Conservation (phyloP, 331 rosid species). For the Malus hybrid region DNA sequence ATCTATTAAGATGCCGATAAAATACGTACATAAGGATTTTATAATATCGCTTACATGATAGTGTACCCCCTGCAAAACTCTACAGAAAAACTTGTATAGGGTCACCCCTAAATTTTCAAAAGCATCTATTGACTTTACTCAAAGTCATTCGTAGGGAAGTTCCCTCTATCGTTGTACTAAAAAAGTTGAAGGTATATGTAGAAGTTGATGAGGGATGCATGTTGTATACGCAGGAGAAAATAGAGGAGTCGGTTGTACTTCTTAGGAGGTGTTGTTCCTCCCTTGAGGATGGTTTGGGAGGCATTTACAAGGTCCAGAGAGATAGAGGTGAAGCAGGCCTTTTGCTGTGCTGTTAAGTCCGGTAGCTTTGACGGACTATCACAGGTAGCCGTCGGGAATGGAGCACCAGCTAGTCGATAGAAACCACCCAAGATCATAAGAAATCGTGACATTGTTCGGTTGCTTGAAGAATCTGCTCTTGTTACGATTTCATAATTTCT, state of each 20-base stretch:
- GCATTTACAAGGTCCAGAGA: conserved; percentile 40
- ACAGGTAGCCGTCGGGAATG: conserved; percentile 38
- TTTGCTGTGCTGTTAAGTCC: conserved; percentile 28
- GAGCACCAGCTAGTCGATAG: conserved; percentile 59
- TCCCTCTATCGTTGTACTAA: neutral
- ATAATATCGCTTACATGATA: too few species aligned
- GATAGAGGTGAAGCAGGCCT: conserved; percentile 41
- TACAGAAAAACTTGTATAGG: too few species aligned
- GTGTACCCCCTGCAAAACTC: too few species aligned
- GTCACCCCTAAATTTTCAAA: neutral
- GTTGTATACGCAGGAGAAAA: conserved; percentile 19
- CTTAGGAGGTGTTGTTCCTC: conserved; percentile 29
- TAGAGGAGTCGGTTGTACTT: conserved; percentile 21
- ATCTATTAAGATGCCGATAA: too few species aligned
- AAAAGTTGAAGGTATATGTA: conserved; percentile 31
- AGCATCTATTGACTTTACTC: neutral
- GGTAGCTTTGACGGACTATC: conserved; percentile 42
- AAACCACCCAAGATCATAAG: conserved; percentile 62
- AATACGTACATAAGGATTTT: too few species aligned
- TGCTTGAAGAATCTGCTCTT: conserved; percentile 32
- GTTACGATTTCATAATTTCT: conserved; percentile 15
- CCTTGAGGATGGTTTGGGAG: conserved; percentile 52
- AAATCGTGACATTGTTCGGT: conserved; percentile 29
- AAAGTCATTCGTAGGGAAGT: neutral
- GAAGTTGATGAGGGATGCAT: conserved; percentile 35